A percentile compares a stretch with the other conserved stretches of the same genome.
These are phyloP conservation scores for Phytophthora constricta DNA, from an alignment of 352 stramenopile genomes.

Conservation along the genomic window DNA sequence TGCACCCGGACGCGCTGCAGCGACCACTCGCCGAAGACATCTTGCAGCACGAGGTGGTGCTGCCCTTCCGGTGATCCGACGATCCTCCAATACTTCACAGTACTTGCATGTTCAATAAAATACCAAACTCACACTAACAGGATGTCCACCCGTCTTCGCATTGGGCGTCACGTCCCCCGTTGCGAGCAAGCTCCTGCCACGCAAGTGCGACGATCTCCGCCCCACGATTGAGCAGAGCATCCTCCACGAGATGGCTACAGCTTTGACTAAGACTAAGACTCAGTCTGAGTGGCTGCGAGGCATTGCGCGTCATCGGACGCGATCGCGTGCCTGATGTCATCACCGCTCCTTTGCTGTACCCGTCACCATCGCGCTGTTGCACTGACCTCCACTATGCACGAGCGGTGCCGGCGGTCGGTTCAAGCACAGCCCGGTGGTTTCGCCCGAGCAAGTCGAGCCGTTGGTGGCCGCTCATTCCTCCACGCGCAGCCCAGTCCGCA, in stretches of 20 bases:
- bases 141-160: too few relatives aligned
- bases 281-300: not conserved
- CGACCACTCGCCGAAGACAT: slow-evolving; percentile 84
- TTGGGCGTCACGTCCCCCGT: too few relatives aligned
- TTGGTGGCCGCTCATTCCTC: slow-evolving; percentile 25
- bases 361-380: not conserved
- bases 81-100: slow-evolving; percentile 19
- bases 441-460: too few relatives aligned
- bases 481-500: slow-evolving; percentile 19
- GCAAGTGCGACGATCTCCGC: not conserved
- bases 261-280: not conserved
- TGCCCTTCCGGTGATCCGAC: slow-evolving; percentile 55
- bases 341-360: slow-evolving; percentile 19
- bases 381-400: not conserved
- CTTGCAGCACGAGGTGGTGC: slow-evolving; percentile 82
- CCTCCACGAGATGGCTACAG: not conserved
- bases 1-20: slow-evolving; percentile 87
- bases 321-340: slow-evolving; percentile 21
- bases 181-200: too few relatives aligned
- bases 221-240: not conserved
- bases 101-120: too few relatives aligned
- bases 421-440: slow-evolving; percentile 12
- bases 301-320: slow-evolving; percentile 14
- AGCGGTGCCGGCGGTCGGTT: not conserved
- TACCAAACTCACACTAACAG: too few relatives aligned